Base-by-base conservation (phyloP, 2,329 filamentous ascomycete species). In the Penicillium digitatum region DNA sequence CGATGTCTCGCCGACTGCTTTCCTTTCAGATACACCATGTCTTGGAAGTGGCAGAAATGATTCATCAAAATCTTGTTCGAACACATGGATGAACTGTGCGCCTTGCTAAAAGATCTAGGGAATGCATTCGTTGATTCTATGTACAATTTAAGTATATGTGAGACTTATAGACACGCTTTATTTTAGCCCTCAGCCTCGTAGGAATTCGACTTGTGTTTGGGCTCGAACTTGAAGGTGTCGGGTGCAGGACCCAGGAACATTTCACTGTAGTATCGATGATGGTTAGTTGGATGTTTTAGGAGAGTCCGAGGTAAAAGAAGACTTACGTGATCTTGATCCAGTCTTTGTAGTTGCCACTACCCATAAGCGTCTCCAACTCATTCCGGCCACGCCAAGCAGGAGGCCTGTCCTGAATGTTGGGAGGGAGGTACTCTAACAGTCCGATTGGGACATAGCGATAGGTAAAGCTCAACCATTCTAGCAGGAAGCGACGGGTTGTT, bases 321-420 rank as follows among this genome's bases (percentile, higher is more conserved):
- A 80, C 85, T 72, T 82, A 94, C 91, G 87, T 95, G 67, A 99
- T 95, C 79, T 96, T 97, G 72, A 99, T 91, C 94, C 94, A 99
- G 74, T 99, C 94, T 76, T 87, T 88, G 77, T 95, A 96, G 74
- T 97, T 91, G 60, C 85, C 84, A 74, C 91, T 96, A 14, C 87
- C 87, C 76, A 99, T 81, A 62, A 99, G 77, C n/a, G 90, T 95
- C 81, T 99, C 94, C 69, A 99, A 74, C 51, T 99, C 94, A 73
- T 94, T 87, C 55, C 94, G 81, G 20, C 93, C 92, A 65, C 79
- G 83, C 70, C 88, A 99, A 43, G 85, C 84, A 6, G 93, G 93
- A 45, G 94, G 90, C 20, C 94, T 81, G 71, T 99, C 93, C 67
- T 96, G 91, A 49, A 99, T 83, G 64, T 81, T 87, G 0, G 94